phyloP scores from a whole-genome alignment of 345 rosid genomes.

The Euclidium syriacum region DNA sequence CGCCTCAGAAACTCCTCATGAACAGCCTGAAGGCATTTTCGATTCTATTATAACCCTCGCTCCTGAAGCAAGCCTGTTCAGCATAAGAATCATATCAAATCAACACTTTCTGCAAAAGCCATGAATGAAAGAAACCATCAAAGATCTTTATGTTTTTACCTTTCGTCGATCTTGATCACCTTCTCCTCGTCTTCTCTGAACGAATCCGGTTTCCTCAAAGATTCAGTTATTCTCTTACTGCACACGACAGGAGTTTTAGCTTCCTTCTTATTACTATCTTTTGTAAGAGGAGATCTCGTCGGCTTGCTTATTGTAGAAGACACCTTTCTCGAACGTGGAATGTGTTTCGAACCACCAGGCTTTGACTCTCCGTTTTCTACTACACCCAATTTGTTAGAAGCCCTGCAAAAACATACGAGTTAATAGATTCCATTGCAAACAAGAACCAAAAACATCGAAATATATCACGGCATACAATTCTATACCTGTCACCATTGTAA shows the following conservation, averaged over 20 bases:
- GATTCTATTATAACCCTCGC: slow-evolving; percentile 94
- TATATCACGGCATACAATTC: neutral
- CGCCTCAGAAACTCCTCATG: slow-evolving; percentile 5
- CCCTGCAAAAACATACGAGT: slow-evolving; percentile 42
- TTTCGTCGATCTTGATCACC: slow-evolving; percentile 84
- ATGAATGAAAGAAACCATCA: neutral
- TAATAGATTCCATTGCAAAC: neutral
- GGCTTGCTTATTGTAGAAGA: slow-evolving; percentile 47
- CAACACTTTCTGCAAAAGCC: neutral
- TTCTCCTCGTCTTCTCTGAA: slow-evolving; percentile 59
- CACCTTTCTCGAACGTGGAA: slow-evolving; percentile 51
- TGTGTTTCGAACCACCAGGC: slow-evolving; percentile 54
- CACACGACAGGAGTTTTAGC: slow-evolving; percentile 16
- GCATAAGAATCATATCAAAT: neutral
- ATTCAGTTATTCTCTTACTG: slow-evolving; percentile 57
- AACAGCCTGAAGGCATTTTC: slow-evolving; percentile 42
- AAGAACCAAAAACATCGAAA: neutral
- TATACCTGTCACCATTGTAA: slow-evolving; percentile 87
- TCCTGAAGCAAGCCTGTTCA: slow-evolving; percentile 97
- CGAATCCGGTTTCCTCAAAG: slow-evolving; percentile 50
- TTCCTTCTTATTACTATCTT: slow-evolving; percentile 14
- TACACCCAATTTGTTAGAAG: slow-evolving; percentile 42
- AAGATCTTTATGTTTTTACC: slow-evolving; percentile 44
- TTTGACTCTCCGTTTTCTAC: slow-evolving; percentile 42
- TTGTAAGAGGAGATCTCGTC: slow-evolving; percentile 66